phyloP scores from a whole-genome alignment of 2,329 filamentous ascomycete genomes.

The Pseudogymnoascus sp. region DNA sequence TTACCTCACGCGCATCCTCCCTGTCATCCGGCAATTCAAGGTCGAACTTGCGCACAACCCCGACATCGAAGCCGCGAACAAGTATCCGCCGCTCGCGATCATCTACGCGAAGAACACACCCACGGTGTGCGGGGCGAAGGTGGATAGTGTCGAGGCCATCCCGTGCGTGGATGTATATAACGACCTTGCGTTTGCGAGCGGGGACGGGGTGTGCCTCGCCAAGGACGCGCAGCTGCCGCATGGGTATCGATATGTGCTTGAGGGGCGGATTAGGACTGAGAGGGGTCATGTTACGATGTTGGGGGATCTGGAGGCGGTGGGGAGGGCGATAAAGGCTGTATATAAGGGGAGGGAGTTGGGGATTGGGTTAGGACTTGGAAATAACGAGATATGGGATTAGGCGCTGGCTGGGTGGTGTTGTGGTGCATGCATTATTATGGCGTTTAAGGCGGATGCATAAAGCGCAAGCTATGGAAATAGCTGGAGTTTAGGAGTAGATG shows the following conservation, averaged over 20 bases:
- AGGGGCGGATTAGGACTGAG: conserved; percentile 70
- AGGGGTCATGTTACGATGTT: conserved; percentile 81
- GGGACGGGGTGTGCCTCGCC: conserved; percentile 83
- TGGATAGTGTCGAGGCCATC: conserved; percentile 65
- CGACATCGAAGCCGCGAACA: conserved; percentile 53
- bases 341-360: conserved; percentile 59
- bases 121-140: conserved; percentile 74
- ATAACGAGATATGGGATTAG: not conserved
- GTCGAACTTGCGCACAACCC: conserved; percentile 58
- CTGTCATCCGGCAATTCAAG: conserved; percentile 66
- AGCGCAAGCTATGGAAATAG: not conserved
- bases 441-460: not conserved
- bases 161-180: conserved; percentile 72
- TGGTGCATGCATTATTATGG: not conserved
- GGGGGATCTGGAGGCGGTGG: conserved; percentile 76
- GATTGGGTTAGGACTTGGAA: conserved; percentile 51
- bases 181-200: conserved; percentile 74
- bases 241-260: conserved; percentile 66
- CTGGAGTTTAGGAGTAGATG: not conserved
- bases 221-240: conserved; percentile 75
- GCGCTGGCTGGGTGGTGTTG: not conserved
- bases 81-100: conserved; percentile 72
- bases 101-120: conserved; percentile 83
- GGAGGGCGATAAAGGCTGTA: conserved; percentile 62
- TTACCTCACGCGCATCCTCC: conserved; percentile 70